These are phyloP conservation scores for Rhizopogon sp. DNA, from an alignment of 768 basidiomycete genomes.

Conservation along the genomic window DNA sequence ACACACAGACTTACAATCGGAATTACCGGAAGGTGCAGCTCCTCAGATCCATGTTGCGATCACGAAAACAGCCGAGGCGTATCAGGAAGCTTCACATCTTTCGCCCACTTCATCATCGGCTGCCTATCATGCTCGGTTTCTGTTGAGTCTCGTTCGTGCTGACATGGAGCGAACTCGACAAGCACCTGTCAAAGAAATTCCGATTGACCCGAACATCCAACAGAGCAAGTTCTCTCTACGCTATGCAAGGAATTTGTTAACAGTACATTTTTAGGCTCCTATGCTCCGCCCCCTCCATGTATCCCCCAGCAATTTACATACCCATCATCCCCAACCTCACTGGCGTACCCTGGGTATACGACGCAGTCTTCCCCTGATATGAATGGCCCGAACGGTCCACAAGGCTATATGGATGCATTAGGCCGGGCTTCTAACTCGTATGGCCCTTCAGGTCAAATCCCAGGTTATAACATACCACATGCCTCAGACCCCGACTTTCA, in stretches of 20 bases:
- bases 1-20: slow-evolving; percentile 49
- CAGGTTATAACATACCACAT: slow-evolving; percentile 21
- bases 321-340: slow-evolving; percentile 9
- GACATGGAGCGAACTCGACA: slow-evolving; percentile 55
- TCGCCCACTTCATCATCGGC: slow-evolving; percentile 60
- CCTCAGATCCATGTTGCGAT: slow-evolving; percentile 65
- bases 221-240: slow-evolving; percentile 35
- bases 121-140: slow-evolving; percentile 77
- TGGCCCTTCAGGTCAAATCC: neutral
- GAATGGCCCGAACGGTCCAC: neutral
- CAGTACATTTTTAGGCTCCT: slow-evolving; percentile 14
- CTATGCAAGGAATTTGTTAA: slow-evolving; percentile 3
- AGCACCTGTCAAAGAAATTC: slow-evolving; percentile 32
- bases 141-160: slow-evolving; percentile 61
- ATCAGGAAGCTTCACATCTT: slow-evolving; percentile 62
- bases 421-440: neutral
- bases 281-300: slow-evolving; percentile 16
- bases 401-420: neutral
- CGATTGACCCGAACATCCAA: slow-evolving; percentile 54
- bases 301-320: slow-evolving; percentile 14
- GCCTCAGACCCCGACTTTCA: slow-evolving; percentile 58
- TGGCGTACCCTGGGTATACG: slow-evolving; percentile 9
- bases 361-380: neutral
- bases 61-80: slow-evolving; percentile 69
- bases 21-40: slow-evolving; percentile 56